Evolutionary conservation across 805 yeast genomes (phyloP).

Genomic region (Kregervanrija pseudodelftensis): DNA sequence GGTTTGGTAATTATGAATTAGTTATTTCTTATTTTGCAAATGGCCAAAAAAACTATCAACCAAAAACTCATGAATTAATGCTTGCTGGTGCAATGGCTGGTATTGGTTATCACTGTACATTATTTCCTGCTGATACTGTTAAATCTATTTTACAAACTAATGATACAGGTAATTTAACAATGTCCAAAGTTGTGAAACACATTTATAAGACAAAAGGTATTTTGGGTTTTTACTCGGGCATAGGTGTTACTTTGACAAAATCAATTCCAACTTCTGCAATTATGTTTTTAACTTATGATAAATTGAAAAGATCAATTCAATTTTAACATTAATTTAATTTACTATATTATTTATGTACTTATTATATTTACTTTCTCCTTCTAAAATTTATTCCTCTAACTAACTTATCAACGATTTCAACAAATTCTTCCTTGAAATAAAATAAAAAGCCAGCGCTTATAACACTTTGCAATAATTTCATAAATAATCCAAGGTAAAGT

Average conservation of each 20-base stretch:
- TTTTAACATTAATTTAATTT: constrained; percentile 5
- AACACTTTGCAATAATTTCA: constrained; percentile 78
- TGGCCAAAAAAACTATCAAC: constrained; percentile 19
- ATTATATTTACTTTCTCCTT: neutral
- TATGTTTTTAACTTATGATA: constrained; percentile 75
- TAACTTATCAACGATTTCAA: constrained; percentile 29
- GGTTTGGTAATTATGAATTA: constrained; percentile 87
- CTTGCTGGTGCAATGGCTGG: constrained; percentile 87
- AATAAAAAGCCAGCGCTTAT: constrained; percentile 85
- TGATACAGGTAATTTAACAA: constrained; percentile 19
- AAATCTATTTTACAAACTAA: constrained; percentile 77
- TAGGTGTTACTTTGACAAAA: constrained; percentile 72
- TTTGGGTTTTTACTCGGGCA: constrained; percentile 70
- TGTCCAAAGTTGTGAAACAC: constrained; percentile 29
- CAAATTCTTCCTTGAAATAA: constrained; percentile 82
- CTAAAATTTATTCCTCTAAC: constrained; percentile 1
- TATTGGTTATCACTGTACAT: constrained; percentile 64
- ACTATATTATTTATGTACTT: neutral
- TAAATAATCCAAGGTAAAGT: constrained; percentile 72
- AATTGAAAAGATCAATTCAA: constrained; percentile 32
- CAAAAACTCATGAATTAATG: constrained; percentile 46
- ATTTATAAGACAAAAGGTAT: constrained; percentile 53
- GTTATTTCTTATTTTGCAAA: constrained; percentile 30
- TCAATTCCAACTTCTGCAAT: constrained; percentile 88
- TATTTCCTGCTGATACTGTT: constrained; percentile 87